These are phyloP conservation scores for Trematosphaeria pertusa DNA, from an alignment of 2,329 filamentous ascomycete genomes.

Conservation along the genomic window DNA sequence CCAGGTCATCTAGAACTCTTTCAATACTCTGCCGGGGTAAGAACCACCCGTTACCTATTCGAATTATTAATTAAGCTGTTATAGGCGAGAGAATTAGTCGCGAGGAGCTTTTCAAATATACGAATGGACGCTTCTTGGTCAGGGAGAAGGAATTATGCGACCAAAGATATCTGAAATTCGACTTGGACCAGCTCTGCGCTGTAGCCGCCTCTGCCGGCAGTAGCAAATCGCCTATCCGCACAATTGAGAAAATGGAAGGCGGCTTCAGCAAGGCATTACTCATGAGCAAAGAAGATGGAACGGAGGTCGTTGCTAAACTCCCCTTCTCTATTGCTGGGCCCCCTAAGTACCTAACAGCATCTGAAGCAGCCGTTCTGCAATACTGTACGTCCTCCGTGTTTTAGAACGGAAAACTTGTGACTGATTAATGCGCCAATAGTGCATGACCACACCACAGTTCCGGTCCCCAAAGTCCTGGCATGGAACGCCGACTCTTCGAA, in stretches of 20 bases:
- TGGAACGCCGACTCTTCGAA: conserved; percentile 36
- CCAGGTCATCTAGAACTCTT: too few relatives aligned
- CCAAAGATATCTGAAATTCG: conserved; percentile 36
- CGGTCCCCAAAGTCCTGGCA: conserved; percentile 35
- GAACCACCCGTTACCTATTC: too few relatives aligned
- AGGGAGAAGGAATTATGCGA: conserved; percentile 30
- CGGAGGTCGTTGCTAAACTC: conserved; percentile 25
- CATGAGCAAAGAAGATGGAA: conserved; percentile 26
- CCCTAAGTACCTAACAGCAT: conserved; percentile 41
- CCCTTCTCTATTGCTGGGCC: conserved; percentile 41
- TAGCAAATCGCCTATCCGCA: conserved; percentile 27
- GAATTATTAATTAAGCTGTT: too few relatives aligned
- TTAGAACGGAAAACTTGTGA: background rate
- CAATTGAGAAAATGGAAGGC: conserved; percentile 45
- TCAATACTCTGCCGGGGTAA: too few relatives aligned
- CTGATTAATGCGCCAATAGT: conserved; percentile 15
- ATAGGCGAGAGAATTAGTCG: conserved; percentile 15
- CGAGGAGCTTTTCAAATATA: conserved; percentile 34
- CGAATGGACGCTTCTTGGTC: conserved; percentile 36
- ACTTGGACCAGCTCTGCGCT: conserved; percentile 36
- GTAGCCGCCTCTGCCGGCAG: conserved; percentile 26
- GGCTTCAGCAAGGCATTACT: conserved; percentile 42
- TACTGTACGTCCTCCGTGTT: conserved; percentile 26
- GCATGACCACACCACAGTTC: conserved; percentile 24
- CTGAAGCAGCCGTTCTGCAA: conserved; percentile 44